phyloP scores from a whole-genome alignment of 805 yeast genomes.

The Torulaspora indica region DNA sequence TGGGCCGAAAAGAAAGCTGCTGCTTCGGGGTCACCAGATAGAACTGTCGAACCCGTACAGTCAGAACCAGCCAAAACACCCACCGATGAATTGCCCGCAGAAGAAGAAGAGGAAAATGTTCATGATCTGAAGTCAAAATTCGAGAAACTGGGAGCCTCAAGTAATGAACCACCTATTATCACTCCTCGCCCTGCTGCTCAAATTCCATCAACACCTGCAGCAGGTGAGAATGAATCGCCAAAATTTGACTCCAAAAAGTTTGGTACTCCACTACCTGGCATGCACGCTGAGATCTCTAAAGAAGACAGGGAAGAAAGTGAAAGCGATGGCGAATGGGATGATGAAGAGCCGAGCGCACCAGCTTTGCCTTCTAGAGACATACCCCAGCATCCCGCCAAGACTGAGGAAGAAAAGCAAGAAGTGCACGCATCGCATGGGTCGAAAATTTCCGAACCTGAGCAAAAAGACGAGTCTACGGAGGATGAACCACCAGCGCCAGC shows the following conservation, averaged over 20 bases:
- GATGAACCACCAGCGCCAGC: conserved; percentile 26
- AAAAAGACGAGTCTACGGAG: conserved; percentile 19
- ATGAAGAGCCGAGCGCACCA: conserved; percentile 22
- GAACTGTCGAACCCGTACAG: conserved; percentile 10
- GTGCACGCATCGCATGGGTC: too few species aligned
- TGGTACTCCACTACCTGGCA: conserved; percentile 36
- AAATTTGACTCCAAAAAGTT: conserved; percentile 21
- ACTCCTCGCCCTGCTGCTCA: conserved; percentile 23
- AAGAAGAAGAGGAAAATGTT: conserved; percentile 30
- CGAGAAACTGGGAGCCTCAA: conserved; percentile 27
- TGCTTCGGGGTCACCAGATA: conserved; percentile 30
- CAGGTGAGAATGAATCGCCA: conserved; percentile 15
- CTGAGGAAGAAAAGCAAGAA: conserved; percentile 11
- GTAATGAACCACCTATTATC: conserved; percentile 29
- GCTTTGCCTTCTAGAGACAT: conserved; percentile 16
- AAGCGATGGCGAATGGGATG: conserved; percentile 28
- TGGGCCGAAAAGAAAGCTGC: conserved; percentile 92
- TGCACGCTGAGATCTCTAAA: conserved; percentile 27
- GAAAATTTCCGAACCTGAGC: conserved; percentile 28
- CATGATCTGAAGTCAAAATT: conserved; percentile 39
- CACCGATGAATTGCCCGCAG: conserved; percentile 26
- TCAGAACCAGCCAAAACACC: conserved; percentile 12
- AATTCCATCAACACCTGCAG: conserved; percentile 20
- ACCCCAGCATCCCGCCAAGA: conserved; percentile 9
- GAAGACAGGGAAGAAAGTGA: conserved; percentile 24